phyloP scores from a whole-genome alignment of 495 filamentous ascomycete genomes.

The Penicillium macrosclerotiorum region DNA sequence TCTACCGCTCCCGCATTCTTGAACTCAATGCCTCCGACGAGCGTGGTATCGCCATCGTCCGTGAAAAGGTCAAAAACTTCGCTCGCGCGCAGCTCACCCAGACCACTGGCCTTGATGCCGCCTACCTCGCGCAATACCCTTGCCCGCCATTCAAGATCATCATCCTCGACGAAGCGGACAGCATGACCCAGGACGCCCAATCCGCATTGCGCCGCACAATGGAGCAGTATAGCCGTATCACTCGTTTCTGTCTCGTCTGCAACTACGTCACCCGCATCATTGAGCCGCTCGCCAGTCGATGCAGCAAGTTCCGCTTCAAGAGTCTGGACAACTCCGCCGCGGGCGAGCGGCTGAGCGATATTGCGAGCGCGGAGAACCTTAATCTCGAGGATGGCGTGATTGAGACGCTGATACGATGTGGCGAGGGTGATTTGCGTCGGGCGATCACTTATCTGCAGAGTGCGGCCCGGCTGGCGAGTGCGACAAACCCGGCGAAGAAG shows the following conservation, averaged over 20 bases:
- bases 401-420: slow-evolving; percentile 79
- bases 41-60: slow-evolving; percentile 93
- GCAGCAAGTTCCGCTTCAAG: slow-evolving; percentile 98
- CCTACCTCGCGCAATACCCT: slow-evolving; percentile 75
- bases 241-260: slow-evolving; percentile 94
- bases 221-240: slow-evolving; percentile 97
- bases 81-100: slow-evolving; percentile 91
- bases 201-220: slow-evolving; percentile 88
- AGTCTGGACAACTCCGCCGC: slow-evolving; percentile 81
- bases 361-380: slow-evolving; percentile 75
- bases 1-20: slow-evolving; percentile 90
- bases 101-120: slow-evolving; percentile 58
- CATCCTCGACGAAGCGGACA: slow-evolving; percentile 95
- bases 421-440: slow-evolving; percentile 91
- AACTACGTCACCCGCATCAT: slow-evolving; percentile 99
- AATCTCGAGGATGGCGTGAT: slow-evolving; percentile 72
- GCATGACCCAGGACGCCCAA: slow-evolving; percentile 98
- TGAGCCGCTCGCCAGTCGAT: slow-evolving; percentile 85
- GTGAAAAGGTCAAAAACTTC: slow-evolving; percentile 98
- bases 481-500: slow-evolving; percentile 40
- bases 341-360: slow-evolving; percentile 69
- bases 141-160: slow-evolving; percentile 99
- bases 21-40: slow-evolving; percentile 99
- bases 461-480: slow-evolving; percentile 76
- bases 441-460: slow-evolving; percentile 96